These are phyloP conservation scores for Cyclotella cryptica DNA, from an alignment of 108 stramenopile species.

Conservation along the genomic window DNA sequence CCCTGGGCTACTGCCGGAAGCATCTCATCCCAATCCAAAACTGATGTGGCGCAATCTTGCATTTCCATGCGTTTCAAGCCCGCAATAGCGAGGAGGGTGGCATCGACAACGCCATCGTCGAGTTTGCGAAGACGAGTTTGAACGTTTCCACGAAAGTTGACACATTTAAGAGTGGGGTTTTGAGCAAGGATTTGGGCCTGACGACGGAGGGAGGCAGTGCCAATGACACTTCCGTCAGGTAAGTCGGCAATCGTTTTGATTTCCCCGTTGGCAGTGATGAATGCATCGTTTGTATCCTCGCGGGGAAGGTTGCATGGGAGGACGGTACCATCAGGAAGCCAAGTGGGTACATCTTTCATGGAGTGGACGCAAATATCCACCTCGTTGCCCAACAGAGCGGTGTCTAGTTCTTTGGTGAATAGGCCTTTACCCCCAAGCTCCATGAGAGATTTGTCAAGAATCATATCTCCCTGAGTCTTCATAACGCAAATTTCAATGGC, in stretches of 20 bases:
- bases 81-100: conserved; percentile 98
- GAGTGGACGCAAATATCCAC: conserved; percentile 99
- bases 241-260: conserved; percentile 86
- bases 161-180: conserved; percentile 96
- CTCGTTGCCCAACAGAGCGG: conserved; percentile 94
- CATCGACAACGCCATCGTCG: conserved; percentile 98
- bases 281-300: conserved; percentile 98
- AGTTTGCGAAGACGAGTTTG: conserved; percentile 99
- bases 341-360: conserved; percentile 99
- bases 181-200: conserved; percentile 95
- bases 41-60: conserved; percentile 91
- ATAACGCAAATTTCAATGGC: conserved; percentile 97
- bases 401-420: conserved; percentile 99
- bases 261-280: conserved; percentile 80
- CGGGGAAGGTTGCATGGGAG: conserved; percentile 97
- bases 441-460: conserved; percentile 98
- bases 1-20: conserved; percentile 99
- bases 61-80: conserved; percentile 99
- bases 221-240: conserved; percentile 94
- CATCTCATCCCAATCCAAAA: conserved; percentile 97
- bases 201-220: conserved; percentile 97
- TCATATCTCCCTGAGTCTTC: conserved; percentile 99
- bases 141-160: conserved; percentile 99
- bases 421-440: conserved; percentile 99
- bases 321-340: conserved; percentile 96